Evolutionary conservation across 1,284 basidiomycete species (phyloP).

Genomic region (Heterobasidion parviporum): DNA sequence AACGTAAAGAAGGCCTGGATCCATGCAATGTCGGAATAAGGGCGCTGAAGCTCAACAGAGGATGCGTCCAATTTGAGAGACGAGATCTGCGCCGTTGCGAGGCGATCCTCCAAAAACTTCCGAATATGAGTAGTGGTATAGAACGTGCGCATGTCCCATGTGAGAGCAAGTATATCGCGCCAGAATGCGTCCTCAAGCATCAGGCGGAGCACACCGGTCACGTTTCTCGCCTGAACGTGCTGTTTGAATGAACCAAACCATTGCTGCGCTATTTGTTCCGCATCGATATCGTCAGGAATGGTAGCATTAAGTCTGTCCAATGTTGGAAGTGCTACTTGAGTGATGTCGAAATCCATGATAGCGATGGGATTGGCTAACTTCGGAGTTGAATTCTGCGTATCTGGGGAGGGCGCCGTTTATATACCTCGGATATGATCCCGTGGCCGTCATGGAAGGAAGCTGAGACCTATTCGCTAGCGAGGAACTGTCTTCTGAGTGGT

Average conservation of each 20-base stretch:
- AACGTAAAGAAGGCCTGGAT: constrained; percentile 53
- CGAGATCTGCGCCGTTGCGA: constrained; percentile 26
- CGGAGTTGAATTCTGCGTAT: too few relatives aligned
- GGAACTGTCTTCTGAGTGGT: too few relatives aligned
- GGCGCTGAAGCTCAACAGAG: constrained; percentile 28
- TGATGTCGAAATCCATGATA: not conserved
- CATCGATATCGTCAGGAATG: constrained; percentile 24
- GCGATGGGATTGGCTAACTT: too few relatives aligned
- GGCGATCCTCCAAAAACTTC: constrained; percentile 37
- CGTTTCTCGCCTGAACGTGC: constrained; percentile 25
- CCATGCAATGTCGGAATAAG: constrained; percentile 52
- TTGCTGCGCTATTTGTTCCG: constrained; percentile 25
- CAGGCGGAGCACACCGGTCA: constrained; percentile 26
- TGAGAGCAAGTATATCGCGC: constrained; percentile 55
- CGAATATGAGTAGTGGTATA: constrained; percentile 31
- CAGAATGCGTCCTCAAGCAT: constrained; percentile 41
- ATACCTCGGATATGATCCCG: too few relatives aligned
- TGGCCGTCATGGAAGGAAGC: too few relatives aligned
- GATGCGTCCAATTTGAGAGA: constrained; percentile 29
- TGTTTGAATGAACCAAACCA: constrained; percentile 40
- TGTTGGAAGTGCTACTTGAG: constrained; percentile 28
- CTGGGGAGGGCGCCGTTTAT: too few relatives aligned
- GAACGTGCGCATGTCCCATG: constrained; percentile 63
- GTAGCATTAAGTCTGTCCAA: constrained; percentile 32
- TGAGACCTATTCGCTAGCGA: too few relatives aligned